Evolutionary conservation across 2,329 filamentous ascomycete genomes (phyloP).

Genomic region (Ceratocystis alfenasii): DNA sequence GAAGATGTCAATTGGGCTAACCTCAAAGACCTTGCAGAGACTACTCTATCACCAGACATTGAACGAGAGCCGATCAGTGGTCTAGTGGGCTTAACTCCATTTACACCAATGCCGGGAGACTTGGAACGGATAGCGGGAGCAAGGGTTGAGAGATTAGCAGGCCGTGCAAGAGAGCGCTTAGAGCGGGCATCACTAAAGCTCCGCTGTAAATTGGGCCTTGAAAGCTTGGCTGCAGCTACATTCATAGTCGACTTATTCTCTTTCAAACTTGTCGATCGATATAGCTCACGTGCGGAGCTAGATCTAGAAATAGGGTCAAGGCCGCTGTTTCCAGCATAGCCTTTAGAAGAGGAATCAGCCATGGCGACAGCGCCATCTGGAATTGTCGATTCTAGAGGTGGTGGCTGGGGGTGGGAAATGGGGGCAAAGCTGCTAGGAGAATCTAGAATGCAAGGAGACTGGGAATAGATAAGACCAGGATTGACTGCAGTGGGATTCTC

Average conservation of each 20-base stretch:
- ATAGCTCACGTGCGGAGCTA: conserved; percentile 25
- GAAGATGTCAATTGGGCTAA: conserved; percentile 39
- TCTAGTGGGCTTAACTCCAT: conserved; percentile 18
- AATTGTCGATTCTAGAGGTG: not conserved
- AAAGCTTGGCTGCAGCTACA: conserved; percentile 38
- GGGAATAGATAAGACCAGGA: conserved; percentile 47
- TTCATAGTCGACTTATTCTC: conserved; percentile 32
- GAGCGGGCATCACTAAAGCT: conserved; percentile 44
- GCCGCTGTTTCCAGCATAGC: not conserved
- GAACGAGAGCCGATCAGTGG: conserved; percentile 29
- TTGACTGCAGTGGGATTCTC: conserved; percentile 36
- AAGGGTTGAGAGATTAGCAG: conserved; percentile 35
- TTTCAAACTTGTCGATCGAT: conserved; percentile 37
- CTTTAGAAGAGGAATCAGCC: conserved; percentile 17
- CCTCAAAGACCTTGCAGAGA: conserved; percentile 41
- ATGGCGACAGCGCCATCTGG: not conserved
- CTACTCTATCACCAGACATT: conserved; percentile 35
- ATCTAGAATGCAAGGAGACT: conserved; percentile 37
- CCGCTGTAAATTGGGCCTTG: conserved; percentile 39
- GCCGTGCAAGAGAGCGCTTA: conserved; percentile 33
- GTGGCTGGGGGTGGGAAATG: not conserved
- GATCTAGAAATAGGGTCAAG: not conserved
- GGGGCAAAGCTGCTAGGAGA: conserved; percentile 8
- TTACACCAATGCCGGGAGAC: conserved; percentile 17
- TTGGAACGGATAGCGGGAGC: conserved; percentile 35